Base-by-base conservation (phyloP, 192 early-diverging fungal species). In the Backusella macrospora region DNA sequence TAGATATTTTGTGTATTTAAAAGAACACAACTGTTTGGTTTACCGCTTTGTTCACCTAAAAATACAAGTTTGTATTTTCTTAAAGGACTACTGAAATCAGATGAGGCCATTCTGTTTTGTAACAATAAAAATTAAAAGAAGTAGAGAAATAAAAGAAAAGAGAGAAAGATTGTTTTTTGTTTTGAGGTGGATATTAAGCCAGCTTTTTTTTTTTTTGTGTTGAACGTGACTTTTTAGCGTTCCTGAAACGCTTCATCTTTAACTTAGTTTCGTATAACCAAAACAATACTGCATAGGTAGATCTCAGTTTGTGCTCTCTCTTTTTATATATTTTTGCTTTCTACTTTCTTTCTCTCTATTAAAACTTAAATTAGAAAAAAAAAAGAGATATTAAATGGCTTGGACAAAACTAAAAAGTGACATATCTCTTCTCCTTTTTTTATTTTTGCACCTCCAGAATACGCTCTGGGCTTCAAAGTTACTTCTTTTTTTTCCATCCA, bases 1-100 rank as follows among this genome's bases (percentile, higher is more conserved):
- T 34, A 34, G 29, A 1, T 34, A 34, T 34, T 34, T 34, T 34
- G 2, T 34, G 2, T 34, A 34, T 34, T 34, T 34, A 2, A 34
- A 34, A 2, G 29, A 34, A 34, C 2, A 34, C 26, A 5, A 26
- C 3, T 64, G 23, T 42, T 7, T n/a, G 16, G 15, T 80, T 78
- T 91, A 98, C 97, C 98, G 80, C 95, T 96, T 82, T 99, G 98
- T 75, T 98, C 97, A 75, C 98, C 98, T 37, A 99, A 89, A 79
- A 99, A 99, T 45, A 99, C 98, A 42, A 99, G 93, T 86, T 99
- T 99, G 87, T 95, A 98, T 82, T 98, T 97, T 78, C 87, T 86
- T 63, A 92, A 82, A 29, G 91, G 90, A 78, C 88, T 92, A 64
- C 66, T 68, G 45, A 73, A 78, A 52, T 75, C 73, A 43, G 65